These are phyloP conservation scores for Musa balbisiana DNA, from an alignment of 202 grass and related monocot genomes.

Conservation along the genomic window DNA sequence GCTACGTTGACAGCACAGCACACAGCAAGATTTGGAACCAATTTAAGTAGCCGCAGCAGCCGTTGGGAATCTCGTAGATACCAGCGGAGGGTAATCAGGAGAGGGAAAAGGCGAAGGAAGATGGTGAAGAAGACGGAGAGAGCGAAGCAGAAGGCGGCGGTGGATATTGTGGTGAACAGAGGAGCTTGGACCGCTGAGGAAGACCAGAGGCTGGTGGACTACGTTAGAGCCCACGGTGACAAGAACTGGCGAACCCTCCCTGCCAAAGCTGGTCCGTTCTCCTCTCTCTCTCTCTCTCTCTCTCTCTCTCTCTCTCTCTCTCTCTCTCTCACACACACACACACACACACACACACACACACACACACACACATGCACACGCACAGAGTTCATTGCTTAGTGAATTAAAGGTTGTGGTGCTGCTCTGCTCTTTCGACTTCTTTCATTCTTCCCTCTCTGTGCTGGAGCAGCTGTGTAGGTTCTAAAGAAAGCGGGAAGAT, in stretches of 20 bases:
- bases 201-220: not conserved
- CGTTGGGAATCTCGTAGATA: no score
- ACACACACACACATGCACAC: no score
- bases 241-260: slow-evolving; percentile 9
- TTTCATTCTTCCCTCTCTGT: no score
- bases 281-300: not conserved
- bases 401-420: no score
- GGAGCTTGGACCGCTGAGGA: slow-evolving; percentile 6
- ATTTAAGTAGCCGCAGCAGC: no score
- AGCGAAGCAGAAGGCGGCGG: not conserved
- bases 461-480: no score
- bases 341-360: no score
- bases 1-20: no score
- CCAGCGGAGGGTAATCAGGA: not conserved
- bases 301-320: not conserved
- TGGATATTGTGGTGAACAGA: not conserved
- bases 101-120: not conserved
- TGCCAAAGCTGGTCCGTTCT: not conserved
- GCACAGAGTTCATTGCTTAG: no score
- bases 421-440: no score
- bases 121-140: not conserved
- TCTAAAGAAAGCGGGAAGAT: no score
- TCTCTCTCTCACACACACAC: not conserved
- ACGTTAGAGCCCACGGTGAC: not conserved
- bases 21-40: no score